Conservation (phyloP, 768 basidiomycete species). For the Hortiboletus flavorubellus region DNA sequence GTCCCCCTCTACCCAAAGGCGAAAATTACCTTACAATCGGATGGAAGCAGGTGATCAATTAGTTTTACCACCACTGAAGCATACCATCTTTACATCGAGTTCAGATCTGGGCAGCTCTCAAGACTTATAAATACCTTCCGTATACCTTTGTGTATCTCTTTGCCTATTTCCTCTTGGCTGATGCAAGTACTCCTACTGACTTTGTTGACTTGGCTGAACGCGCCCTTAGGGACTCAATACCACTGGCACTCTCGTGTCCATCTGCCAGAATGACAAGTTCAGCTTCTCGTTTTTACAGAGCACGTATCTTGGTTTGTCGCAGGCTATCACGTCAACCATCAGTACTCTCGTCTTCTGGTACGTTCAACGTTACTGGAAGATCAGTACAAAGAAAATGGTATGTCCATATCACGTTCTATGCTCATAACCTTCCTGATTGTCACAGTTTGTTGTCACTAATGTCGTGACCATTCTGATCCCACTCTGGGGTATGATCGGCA, state of each 20-base stretch:
- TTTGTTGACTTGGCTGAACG: not conserved
- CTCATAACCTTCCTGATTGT: not conserved
- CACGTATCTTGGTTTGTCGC: conserved; percentile 73
- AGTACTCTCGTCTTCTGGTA: conserved; percentile 82
- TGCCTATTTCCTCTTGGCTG: conserved; percentile 74
- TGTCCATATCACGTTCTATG: not conserved
- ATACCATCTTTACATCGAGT: not conserved
- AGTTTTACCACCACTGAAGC: not conserved
- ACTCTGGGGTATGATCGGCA: conserved; percentile 83
- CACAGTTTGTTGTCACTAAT: conserved; percentile 72
- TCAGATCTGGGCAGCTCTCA: conserved; percentile 73
- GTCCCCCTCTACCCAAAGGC: conserved; percentile 73
- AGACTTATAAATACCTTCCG: conserved; percentile 74
- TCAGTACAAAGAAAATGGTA: conserved; percentile 80
- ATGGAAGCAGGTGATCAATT: conserved; percentile 68
- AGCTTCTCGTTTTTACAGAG: conserved; percentile 77
- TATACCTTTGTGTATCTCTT: conserved; percentile 81
- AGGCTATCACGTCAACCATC: conserved; percentile 70
- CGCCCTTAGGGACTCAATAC: conserved; percentile 68
- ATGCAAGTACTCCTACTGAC: conserved; percentile 41
- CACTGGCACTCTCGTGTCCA: conserved; percentile 67
- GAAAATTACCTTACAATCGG: conserved; percentile 78
- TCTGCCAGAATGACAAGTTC: conserved; percentile 82
- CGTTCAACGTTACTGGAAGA: conserved; percentile 74
- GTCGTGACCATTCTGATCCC: conserved; percentile 75